A percentile compares a stretch with the other conserved stretches of the same genome.
Evolutionary conservation across 352 stramenopile species (phyloP).

Genomic region (Phytophthora megakarya): DNA sequence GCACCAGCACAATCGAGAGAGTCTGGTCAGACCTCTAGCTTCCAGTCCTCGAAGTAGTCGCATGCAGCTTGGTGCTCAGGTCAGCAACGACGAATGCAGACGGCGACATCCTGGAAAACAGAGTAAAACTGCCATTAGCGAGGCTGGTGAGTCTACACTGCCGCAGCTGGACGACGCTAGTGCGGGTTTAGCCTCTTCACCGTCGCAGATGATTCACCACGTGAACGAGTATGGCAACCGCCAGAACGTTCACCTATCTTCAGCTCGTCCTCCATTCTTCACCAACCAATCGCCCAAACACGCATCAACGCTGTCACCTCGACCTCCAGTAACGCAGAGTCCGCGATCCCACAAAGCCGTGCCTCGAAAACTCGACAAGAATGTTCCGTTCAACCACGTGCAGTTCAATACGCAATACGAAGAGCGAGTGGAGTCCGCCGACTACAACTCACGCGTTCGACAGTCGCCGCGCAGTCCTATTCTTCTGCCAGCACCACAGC

Average conservation of each 20-base stretch:
- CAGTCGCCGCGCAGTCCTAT: slow-evolving; percentile 7
- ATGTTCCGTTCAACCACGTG: slow-evolving; percentile 10
- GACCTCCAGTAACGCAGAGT: slow-evolving; percentile 15
- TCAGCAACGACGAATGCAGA: slow-evolving; percentile 23
- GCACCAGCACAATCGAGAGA: slow-evolving; percentile 13
- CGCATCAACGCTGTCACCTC: slow-evolving; percentile 8
- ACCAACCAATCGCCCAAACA: slow-evolving; percentile 4
- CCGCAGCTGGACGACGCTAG: slow-evolving; percentile 29
- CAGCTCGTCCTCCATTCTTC: slow-evolving; percentile 61
- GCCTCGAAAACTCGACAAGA: slow-evolving; percentile 19
- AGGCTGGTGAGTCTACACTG: slow-evolving; percentile 12
- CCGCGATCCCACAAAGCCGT: slow-evolving; percentile 11
- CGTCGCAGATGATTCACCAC: slow-evolving; percentile 55
- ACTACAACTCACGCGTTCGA: slow-evolving; percentile 7
- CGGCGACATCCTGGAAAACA: slow-evolving; percentile 15
- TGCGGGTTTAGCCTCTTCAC: neutral
- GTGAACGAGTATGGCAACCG: slow-evolving; percentile 71
- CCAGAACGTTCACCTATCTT: slow-evolving; percentile 65
- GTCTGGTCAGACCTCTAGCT: slow-evolving; percentile 27
- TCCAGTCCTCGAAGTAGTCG: slow-evolving; percentile 34
- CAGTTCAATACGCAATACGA: slow-evolving; percentile 34
- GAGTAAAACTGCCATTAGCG: slow-evolving; percentile 2
- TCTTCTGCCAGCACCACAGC: neutral
- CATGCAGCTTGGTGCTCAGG: slow-evolving; percentile 28
- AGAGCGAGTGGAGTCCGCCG: slow-evolving; percentile 31